These are phyloP conservation scores for Senna siamea DNA, from an alignment of 306 rosid species.

Conservation along the genomic window DNA sequence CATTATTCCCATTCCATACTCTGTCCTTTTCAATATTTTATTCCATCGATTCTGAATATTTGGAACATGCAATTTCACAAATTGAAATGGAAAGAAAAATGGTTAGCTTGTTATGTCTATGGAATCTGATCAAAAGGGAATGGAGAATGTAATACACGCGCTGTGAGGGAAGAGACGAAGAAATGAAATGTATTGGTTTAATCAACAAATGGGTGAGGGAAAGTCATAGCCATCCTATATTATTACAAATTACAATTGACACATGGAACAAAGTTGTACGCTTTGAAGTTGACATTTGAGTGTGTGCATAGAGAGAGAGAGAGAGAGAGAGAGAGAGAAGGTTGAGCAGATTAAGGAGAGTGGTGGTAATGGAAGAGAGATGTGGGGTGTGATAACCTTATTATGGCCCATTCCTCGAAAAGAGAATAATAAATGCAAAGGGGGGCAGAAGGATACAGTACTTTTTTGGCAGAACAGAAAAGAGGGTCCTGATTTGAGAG, in stretches of 20 bases:
- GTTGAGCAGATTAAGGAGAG: neutral
- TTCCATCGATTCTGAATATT: neutral
- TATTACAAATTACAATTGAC: conserved; percentile 38
- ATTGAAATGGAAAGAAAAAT: neutral
- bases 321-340: conserved; percentile 25
- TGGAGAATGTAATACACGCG: conserved; percentile 4
- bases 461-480: conserved; percentile 62
- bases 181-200: conserved; percentile 20
- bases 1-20: conserved; percentile 10
- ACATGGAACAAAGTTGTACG: conserved; percentile 59
- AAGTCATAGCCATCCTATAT: conserved; percentile 31
- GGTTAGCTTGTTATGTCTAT: neutral
- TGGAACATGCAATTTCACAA: neutral
- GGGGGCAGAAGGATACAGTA: conserved; percentile 57
- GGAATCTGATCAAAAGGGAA: neutral
- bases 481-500: conserved; percentile 65
- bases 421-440: conserved; percentile 56
- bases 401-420: conserved; percentile 52
- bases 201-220: conserved; percentile 17
- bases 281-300: conserved; percentile 64
- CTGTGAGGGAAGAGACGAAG: neutral
- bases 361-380: neutral
- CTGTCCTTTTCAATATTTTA: neutral
- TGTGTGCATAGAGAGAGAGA: neutral
- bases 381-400: conserved; percentile 24